Percentiles rank a stretch among this genome's conserved stretches.
These are phyloP conservation scores for Collybia sordida DNA, from an alignment of 768 basidiomycete genomes.

Conservation along the genomic window DNA sequence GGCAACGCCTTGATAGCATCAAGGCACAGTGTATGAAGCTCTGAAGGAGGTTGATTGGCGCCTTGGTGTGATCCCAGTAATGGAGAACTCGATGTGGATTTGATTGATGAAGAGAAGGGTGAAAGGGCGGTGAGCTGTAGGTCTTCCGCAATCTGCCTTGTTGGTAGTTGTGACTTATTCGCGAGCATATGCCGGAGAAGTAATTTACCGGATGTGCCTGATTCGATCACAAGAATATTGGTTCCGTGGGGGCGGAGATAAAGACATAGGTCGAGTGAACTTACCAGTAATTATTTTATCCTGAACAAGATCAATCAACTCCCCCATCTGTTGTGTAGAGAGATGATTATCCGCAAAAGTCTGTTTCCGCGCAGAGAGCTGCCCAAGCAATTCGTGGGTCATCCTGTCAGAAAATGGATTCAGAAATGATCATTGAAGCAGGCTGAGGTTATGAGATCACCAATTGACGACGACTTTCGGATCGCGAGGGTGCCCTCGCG, in stretches of 20 bases:
- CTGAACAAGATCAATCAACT: constrained; percentile 76
- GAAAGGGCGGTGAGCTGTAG: constrained; percentile 46
- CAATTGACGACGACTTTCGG: constrained; percentile 83
- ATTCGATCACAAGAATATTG: constrained; percentile 5
- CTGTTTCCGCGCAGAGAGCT: constrained; percentile 58
- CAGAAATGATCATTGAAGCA: background rate
- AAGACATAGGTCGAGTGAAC: constrained; percentile 5
- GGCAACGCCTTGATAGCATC: constrained; percentile 69
- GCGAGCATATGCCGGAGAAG: constrained; percentile 73
- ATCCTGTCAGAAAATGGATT: constrained; percentile 53
- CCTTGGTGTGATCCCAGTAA: background rate
- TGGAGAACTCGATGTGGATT: constrained; percentile 7
- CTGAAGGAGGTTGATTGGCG: constrained; percentile 21
- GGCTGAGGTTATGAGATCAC: constrained; percentile 39
- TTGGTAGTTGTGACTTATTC: constrained; percentile 34
- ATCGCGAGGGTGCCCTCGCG: constrained; percentile 37
- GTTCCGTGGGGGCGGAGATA: background rate
- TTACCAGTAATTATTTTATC: constrained; percentile 67
- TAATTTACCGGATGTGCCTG: constrained; percentile 78
- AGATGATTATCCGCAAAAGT: constrained; percentile 61
- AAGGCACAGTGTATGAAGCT: constrained; percentile 55
- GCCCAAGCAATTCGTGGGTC: constrained; percentile 83
- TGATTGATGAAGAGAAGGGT: constrained; percentile 15
- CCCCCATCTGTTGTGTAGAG: constrained; percentile 63
- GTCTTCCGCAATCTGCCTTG: constrained; percentile 44